Evolutionary conservation across 768 basidiomycete species (phyloP).

Genomic region (Leccinum arenicola): DNA sequence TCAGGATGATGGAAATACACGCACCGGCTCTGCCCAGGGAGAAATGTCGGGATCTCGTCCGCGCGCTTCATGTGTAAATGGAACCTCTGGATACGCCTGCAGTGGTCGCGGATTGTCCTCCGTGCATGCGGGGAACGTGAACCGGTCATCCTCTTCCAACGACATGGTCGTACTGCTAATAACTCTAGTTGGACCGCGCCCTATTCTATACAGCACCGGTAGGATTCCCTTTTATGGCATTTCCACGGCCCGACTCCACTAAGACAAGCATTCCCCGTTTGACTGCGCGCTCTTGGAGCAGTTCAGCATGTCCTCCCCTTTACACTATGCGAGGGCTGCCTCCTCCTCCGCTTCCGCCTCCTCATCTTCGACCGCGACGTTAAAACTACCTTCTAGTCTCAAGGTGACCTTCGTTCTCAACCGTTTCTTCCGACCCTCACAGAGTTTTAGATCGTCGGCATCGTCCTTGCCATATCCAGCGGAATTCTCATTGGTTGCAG

Average conservation of each 20-base stretch:
- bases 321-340: constrained; percentile 21
- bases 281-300: constrained; percentile 6
- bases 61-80: neutral
- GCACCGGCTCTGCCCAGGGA: constrained; percentile 21
- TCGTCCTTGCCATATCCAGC: constrained; percentile 71
- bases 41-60: constrained; percentile 16
- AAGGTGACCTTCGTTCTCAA: constrained; percentile 38
- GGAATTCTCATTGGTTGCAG: constrained; percentile 89
- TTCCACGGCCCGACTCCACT: constrained; percentile 12
- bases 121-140: constrained; percentile 1
- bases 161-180: constrained; percentile 11
- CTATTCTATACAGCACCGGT: constrained; percentile 3
- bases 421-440: neutral
- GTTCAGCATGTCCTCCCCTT: constrained; percentile 1
- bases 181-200: neutral
- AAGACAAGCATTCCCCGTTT: constrained; percentile 8
- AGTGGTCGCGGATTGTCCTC: constrained; percentile 9
- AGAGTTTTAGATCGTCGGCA: constrained; percentile 61
- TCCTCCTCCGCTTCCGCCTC: constrained; percentile 44
- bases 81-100: constrained; percentile 11
- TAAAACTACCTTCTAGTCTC: constrained; percentile 42
- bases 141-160: constrained; percentile 12
- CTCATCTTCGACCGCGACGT: constrained; percentile 38
- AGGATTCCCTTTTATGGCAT: constrained; percentile 9
- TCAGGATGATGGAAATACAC: neutral